A percentile compares a stretch with the other conserved stretches of the same genome.
These are phyloP conservation scores for Aspergillus wentii DNA, from an alignment of 495 filamentous ascomycete genomes.

Conservation along the genomic window DNA sequence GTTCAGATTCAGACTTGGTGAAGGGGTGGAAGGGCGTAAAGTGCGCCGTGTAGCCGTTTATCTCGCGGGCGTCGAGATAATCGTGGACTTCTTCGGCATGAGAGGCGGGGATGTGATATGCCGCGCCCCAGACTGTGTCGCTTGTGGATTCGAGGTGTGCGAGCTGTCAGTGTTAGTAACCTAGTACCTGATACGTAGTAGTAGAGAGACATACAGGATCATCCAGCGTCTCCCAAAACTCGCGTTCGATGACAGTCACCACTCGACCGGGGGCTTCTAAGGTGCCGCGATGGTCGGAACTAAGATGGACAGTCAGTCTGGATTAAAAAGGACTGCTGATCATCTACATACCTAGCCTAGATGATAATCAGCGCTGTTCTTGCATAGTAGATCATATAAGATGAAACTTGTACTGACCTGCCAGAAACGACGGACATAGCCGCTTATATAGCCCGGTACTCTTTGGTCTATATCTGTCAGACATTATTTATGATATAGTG, in stretches of 20 bases:
- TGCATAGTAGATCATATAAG: slow-evolving; percentile 1
- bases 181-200: slow-evolving; percentile 5
- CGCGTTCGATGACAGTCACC: slow-evolving; percentile 81
- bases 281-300: slow-evolving; percentile 93
- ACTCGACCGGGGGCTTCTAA: slow-evolving; percentile 83
- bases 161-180: slow-evolving; percentile 17
- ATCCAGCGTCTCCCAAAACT: slow-evolving; percentile 72
- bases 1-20: slow-evolving; percentile 1
- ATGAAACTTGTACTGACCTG: slow-evolving; percentile 61
- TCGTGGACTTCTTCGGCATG: slow-evolving; percentile 77
- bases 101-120: slow-evolving; percentile 76
- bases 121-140: slow-evolving; percentile 80
- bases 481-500: no score
- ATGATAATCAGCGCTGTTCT: slow-evolving; percentile 1
- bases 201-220: slow-evolving; percentile 50
- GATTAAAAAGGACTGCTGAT: neutral
- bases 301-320: no score
- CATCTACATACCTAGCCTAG: slow-evolving; percentile 32
- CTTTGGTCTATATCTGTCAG: slow-evolving; percentile 82
- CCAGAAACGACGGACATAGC: slow-evolving; percentile 97
- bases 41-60: slow-evolving; percentile 91
- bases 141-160: slow-evolving; percentile 36
- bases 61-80: slow-evolving; percentile 94
- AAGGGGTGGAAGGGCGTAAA: slow-evolving; percentile 73
- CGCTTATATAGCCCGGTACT: slow-evolving; percentile 85